Evolutionary conservation across 108 stramenopile genomes (phyloP).

Genomic region (Poteriospumella lacustris): DNA sequence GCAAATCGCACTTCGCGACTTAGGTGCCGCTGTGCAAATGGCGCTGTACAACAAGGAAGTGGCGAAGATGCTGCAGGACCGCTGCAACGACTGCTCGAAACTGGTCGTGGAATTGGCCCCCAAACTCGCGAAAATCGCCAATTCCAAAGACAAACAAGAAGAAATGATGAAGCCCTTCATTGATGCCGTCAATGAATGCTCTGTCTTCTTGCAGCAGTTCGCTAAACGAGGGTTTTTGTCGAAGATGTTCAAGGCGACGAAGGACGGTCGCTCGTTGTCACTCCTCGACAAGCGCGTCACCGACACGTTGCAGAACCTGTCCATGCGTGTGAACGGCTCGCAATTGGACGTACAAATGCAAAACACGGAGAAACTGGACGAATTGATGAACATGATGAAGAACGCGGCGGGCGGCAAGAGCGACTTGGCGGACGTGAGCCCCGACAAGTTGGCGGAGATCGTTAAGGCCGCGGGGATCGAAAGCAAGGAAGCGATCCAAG

Average conservation of each 20-base stretch:
- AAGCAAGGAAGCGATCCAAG: background rate
- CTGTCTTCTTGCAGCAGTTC: background rate
- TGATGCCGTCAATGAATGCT: background rate
- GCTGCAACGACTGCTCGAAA: background rate
- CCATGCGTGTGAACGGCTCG: background rate
- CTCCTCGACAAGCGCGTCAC: background rate
- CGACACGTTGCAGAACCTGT: background rate
- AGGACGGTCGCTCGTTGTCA: background rate
- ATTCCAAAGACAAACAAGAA: background rate
- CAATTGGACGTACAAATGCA: conserved; percentile 3
- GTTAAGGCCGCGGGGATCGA: background rate
- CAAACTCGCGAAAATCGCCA: background rate
- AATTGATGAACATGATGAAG: background rate
- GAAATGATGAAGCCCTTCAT: background rate
- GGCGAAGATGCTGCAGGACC: background rate
- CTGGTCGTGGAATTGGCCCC: conserved; percentile 4
- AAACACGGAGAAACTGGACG: conserved; percentile 1
- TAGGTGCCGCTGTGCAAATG: background rate
- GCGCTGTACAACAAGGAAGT: background rate
- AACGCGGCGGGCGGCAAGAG: background rate
- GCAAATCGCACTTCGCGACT: background rate
- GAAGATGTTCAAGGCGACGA: background rate
- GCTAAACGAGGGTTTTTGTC: background rate
- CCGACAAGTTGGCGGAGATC: background rate
- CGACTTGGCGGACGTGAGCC: background rate